Evolutionary conservation across 768 basidiomycete genomes (phyloP).

Genomic region (Candolleomyces eurysporus): DNA sequence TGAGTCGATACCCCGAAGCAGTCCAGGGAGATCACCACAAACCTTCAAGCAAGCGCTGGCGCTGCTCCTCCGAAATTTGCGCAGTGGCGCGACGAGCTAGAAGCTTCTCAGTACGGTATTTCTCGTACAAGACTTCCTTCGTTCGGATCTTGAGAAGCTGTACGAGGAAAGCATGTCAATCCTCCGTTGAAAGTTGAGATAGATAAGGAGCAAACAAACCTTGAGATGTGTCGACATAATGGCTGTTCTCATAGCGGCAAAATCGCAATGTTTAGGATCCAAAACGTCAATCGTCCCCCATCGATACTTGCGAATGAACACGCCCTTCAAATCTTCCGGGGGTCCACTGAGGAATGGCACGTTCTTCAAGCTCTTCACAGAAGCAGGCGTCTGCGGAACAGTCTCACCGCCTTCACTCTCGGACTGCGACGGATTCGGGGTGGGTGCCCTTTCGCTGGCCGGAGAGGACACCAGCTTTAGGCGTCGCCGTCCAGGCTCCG

Average conservation of each 20-base stretch:
- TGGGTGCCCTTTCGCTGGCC: constrained; percentile 27
- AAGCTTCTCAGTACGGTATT: constrained; percentile 88
- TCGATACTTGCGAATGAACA: constrained; percentile 75
- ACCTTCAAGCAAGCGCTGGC: constrained; percentile 75
- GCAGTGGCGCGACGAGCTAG: constrained; percentile 82
- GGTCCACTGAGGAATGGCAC: constrained; percentile 48
- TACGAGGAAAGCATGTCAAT: background rate
- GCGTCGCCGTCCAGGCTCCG: constrained; percentile 51
- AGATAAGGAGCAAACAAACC: constrained; percentile 37
- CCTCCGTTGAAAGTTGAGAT: background rate
- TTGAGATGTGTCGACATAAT: constrained; percentile 84
- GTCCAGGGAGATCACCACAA: constrained; percentile 13
- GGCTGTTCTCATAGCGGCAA: constrained; percentile 78
- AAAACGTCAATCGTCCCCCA: constrained; percentile 92
- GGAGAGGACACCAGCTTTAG: constrained; percentile 24
- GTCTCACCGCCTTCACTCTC: constrained; percentile 15
- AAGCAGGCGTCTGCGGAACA: constrained; percentile 35
- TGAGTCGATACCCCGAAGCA: background rate
- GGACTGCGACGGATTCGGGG: constrained; percentile 25
- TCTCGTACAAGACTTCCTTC: constrained; percentile 89
- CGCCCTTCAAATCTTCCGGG: constrained; percentile 68
- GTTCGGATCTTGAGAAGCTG: constrained; percentile 82
- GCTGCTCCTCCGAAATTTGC: constrained; percentile 72
- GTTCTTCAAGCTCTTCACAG: constrained; percentile 32
- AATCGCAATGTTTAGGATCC: constrained; percentile 85